Percentiles rank a stretch among this genome's conserved stretches.
phyloP scores from a whole-genome alignment of 805 yeast species.

The Starmerella gropengiesseri region DNA sequence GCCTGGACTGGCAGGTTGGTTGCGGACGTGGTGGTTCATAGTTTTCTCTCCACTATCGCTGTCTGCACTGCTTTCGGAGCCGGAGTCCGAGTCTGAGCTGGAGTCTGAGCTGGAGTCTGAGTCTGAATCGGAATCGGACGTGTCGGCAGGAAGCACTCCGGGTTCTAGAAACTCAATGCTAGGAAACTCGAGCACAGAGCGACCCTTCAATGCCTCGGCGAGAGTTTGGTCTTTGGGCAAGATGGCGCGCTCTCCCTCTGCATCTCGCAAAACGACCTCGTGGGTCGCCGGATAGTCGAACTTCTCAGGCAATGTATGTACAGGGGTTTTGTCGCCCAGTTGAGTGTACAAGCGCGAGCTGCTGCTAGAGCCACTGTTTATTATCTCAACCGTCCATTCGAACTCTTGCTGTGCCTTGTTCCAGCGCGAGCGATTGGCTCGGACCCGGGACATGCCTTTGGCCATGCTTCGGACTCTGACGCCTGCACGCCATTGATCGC shows the following conservation, averaged over 20 bases:
- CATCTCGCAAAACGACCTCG: slow-evolving; percentile 20
- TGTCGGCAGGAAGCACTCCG: slow-evolving; percentile 10
- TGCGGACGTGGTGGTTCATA: no score
- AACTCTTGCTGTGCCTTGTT: slow-evolving; percentile 51
- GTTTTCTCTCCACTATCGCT: background rate
- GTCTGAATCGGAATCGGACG: slow-evolving; percentile 14
- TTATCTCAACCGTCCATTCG: slow-evolving; percentile 67
- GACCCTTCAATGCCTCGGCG: slow-evolving; percentile 42
- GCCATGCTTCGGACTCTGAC: slow-evolving; percentile 56
- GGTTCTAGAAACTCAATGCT: slow-evolving; percentile 34
- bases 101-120: slow-evolving; percentile 18
- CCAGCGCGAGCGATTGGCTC: slow-evolving; percentile 55
- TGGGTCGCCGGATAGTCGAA: slow-evolving; percentile 4
- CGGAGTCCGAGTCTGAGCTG: slow-evolving; percentile 6
- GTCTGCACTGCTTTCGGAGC: background rate
- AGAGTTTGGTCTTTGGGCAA: slow-evolving; percentile 29
- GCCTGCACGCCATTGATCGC: slow-evolving; percentile 47
- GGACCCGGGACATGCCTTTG: slow-evolving; percentile 60
- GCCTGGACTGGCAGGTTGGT: no score
- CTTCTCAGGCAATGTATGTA: slow-evolving; percentile 5
- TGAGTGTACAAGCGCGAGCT: slow-evolving; percentile 10
- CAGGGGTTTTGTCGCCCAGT: slow-evolving; percentile 19
- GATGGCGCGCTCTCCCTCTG: slow-evolving; percentile 12
- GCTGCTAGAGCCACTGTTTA: slow-evolving; percentile 13
- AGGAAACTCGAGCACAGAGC: slow-evolving; percentile 67